Percentiles rank a stretch among this genome's conserved stretches.
phyloP scores from a whole-genome alignment of 257 asterid species.

The Gardenia jasminoides region DNA sequence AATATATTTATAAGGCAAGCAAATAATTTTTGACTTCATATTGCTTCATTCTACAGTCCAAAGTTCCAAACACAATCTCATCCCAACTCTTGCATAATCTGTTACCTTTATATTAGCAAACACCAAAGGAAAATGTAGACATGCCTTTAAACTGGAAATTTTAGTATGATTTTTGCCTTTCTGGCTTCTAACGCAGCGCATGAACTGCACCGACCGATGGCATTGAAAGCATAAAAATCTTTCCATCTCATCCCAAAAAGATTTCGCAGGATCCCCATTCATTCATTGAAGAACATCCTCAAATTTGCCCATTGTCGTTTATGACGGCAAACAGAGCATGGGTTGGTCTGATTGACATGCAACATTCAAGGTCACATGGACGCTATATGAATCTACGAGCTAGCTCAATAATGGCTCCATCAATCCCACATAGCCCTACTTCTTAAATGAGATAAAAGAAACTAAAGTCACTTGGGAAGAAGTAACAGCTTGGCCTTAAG shows the following conservation, averaged over 20 bases:
- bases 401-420: not conserved
- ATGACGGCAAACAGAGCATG: not conserved
- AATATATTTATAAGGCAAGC: too few species aligned
- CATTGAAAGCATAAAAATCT: not conserved
- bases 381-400: too few species aligned
- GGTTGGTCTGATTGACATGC: not conserved
- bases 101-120: too few species aligned
- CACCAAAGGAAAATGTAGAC: too few species aligned
- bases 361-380: conserved; percentile 6
- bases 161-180: too few species aligned
- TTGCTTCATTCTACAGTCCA: too few species aligned
- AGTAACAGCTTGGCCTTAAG: not conserved
- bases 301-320: not conserved
- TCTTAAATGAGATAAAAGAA: not conserved
- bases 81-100: too few species aligned
- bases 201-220: not conserved
- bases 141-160: too few species aligned
- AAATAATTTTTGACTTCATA: too few species aligned
- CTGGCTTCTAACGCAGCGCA: too few species aligned
- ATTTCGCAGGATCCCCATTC: not conserved
- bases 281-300: not conserved
- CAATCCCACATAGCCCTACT: not conserved
- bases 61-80: too few species aligned
- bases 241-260: not conserved
- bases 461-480: not conserved